Evolutionary conservation across 2,329 filamentous ascomycete species (phyloP), one percentile per base, ranked within the genome.

Genomic region (Alternaria infectoria): DNA sequence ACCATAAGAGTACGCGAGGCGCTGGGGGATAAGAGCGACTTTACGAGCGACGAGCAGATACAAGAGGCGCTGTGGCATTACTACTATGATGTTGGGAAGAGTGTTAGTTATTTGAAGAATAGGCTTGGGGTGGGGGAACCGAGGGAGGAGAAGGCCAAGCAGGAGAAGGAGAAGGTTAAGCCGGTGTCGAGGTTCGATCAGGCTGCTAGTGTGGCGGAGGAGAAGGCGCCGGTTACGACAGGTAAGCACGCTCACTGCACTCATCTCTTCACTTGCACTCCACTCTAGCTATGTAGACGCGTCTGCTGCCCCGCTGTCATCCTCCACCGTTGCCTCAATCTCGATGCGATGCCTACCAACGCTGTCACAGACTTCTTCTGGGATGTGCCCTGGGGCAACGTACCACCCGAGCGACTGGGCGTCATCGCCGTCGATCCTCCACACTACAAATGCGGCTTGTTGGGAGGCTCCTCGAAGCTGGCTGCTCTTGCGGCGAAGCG

Each of bases 41-140:
- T 65, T 75, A 82, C 87, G n/a, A 85, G 87, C 6, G 87, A 90
- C 63, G 83, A 84, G 40, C 91, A 97, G 75, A 95, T 97, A 66
- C 89, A 97, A 77, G 95, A 98, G 65, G 88, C 94, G 0, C 81
- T 99, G 15, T 98, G 93, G 93, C 89, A 99, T 80, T 97, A 97
- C 80, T 98, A 95, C 79, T 98, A 94, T 77, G 94, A 99, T 73
- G 85, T 97, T 28, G 91, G 89, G 61, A 97, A 97, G 80, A 89
- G 93, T 1, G 90, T 96, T 40, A 85, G 87, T 60, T 97, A 96
- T 75, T 81, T 99, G 61, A 87, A 89, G 66, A 91, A 89, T 85
- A 89, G 70, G 46, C 26, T 61, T 4, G 62, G 62, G 5, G 23
- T 47, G 40, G 57, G 69, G 74, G 47, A 69, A n/a, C n/a, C n/a